Evolutionary conservation across 495 filamentous ascomycete genomes (phyloP).

Genomic region (Sphaerosporella brunnea): DNA sequence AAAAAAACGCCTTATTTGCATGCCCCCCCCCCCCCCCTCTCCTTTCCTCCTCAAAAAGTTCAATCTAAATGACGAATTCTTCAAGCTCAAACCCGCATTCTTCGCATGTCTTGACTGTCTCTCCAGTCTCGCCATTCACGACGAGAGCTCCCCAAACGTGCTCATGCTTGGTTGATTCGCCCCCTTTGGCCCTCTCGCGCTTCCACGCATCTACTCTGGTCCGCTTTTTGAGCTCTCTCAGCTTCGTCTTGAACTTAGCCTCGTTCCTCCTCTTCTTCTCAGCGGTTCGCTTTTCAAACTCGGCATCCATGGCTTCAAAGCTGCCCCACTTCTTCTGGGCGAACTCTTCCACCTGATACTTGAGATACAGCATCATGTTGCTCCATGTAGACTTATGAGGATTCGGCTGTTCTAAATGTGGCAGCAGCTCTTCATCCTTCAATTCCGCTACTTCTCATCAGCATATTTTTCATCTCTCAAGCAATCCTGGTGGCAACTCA

Average conservation of each 20-base stretch:
- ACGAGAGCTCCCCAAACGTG: slow-evolving; percentile 82
- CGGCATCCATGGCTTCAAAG: slow-evolving; percentile 64
- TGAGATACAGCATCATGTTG: slow-evolving; percentile 92
- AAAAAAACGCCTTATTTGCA: too few species aligned
- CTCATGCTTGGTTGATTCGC: slow-evolving; percentile 46
- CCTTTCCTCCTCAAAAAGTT: too few species aligned
- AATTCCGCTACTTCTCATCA: slow-evolving; percentile 47
- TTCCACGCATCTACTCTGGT: slow-evolving; percentile 83
- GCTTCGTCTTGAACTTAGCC: slow-evolving; percentile 72
- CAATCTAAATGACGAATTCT: slow-evolving; percentile 66
- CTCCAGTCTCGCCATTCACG: slow-evolving; percentile 58
- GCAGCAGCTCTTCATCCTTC: slow-evolving; percentile 65
- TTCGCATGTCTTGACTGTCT: slow-evolving; percentile 65
- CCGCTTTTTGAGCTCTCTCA: slow-evolving; percentile 78
- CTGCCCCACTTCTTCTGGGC: slow-evolving; percentile 70
- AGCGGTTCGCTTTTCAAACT: slow-evolving; percentile 61
- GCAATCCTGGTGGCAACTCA: slow-evolving; percentile 29
- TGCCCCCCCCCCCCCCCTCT: too few species aligned
- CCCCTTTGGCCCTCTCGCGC: slow-evolving; percentile 33
- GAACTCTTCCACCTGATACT: slow-evolving; percentile 86
- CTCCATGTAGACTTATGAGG: slow-evolving; percentile 93
- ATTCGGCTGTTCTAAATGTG: slow-evolving; percentile 75
- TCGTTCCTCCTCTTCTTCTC: slow-evolving; percentile 83
- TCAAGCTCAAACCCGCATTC: slow-evolving; percentile 95
- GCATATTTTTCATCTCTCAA: background rate